These are phyloP conservation scores for Jackrogersella multiformis DNA, from an alignment of 495 filamentous ascomycete species.

Conservation along the genomic window DNA sequence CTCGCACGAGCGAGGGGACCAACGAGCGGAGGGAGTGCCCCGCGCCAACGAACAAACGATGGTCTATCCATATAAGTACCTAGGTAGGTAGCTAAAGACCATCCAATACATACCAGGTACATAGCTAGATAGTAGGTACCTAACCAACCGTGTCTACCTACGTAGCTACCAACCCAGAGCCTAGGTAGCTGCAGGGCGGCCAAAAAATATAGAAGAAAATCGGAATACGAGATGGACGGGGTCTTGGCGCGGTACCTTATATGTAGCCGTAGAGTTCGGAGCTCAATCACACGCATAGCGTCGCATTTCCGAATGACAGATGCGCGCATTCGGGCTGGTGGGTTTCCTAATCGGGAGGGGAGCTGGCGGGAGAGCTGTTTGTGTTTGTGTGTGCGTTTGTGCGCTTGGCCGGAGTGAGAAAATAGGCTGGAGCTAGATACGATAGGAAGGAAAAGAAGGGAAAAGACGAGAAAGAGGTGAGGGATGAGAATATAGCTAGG, in stretches of 20 bases:
- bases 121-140: too few relatives aligned
- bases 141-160: too few relatives aligned
- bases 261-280: not conserved
- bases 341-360: conserved; percentile 1
- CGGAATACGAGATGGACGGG: conserved; percentile 33
- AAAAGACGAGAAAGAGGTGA: not conserved
- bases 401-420: too few relatives aligned
- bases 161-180: too few relatives aligned
- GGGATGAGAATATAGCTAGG: too few relatives aligned
- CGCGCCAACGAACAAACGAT: conserved; percentile 8
- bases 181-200: conserved; percentile 32
- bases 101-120: too few relatives aligned
- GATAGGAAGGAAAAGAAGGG: not conserved
- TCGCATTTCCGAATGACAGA: conserved; percentile 24
- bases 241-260: conserved; percentile 30
- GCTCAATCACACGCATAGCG: conserved; percentile 30
- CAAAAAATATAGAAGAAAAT: conserved; percentile 2
- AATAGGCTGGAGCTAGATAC: too few relatives aligned
- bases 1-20: not conserved
- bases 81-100: not conserved
- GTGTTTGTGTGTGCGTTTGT: too few relatives aligned
- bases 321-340: not conserved
- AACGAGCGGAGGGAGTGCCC: not conserved
- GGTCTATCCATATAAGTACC: not conserved
- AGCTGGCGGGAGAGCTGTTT: not conserved